Evolutionary conservation across 1,284 basidiomycete species (phyloP).

Genomic region (Neonothopanus nambi): DNA sequence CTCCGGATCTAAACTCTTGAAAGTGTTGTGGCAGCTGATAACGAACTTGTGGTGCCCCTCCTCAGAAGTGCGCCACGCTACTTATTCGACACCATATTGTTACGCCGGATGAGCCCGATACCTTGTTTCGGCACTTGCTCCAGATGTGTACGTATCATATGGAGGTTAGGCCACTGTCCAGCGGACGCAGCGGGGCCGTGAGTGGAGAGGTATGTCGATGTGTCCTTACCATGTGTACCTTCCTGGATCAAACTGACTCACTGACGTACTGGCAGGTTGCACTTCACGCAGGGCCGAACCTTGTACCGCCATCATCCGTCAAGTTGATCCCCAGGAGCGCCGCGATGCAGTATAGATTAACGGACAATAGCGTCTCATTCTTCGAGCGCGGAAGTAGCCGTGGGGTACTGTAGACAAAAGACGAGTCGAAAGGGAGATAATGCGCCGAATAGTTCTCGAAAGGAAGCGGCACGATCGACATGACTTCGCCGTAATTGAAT

Average conservation of each 20-base stretch:
- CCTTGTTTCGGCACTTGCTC: constrained; percentile 54
- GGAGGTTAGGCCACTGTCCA: constrained; percentile 67
- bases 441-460: too few relatives aligned
- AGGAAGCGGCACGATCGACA: too few relatives aligned
- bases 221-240: not conserved
- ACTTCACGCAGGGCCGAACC: constrained; percentile 55
- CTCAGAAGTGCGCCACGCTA: constrained; percentile 50
- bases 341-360: constrained; percentile 69
- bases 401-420: constrained; percentile 60
- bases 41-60: constrained; percentile 1
- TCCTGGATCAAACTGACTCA: constrained; percentile 2
- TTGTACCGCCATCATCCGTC: constrained; percentile 31
- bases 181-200: constrained; percentile 71
- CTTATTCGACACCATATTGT: constrained; percentile 64
- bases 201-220: constrained; percentile 63
- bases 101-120: constrained; percentile 54
- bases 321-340: constrained; percentile 48
- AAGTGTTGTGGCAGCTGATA: not conserved
- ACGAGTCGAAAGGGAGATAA: too few relatives aligned
- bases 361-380: constrained; percentile 61
- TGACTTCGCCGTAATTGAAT: too few relatives aligned
- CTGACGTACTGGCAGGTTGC: too few relatives aligned
- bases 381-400: constrained; percentile 71
- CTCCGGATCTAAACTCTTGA: not conserved
- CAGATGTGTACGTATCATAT: constrained; percentile 65